Percentiles rank a stretch among this genome's conserved stretches.
phyloP scores from a whole-genome alignment of 2,329 filamentous ascomycete species.

The Pseudovirgaria hyperparasitica region DNA sequence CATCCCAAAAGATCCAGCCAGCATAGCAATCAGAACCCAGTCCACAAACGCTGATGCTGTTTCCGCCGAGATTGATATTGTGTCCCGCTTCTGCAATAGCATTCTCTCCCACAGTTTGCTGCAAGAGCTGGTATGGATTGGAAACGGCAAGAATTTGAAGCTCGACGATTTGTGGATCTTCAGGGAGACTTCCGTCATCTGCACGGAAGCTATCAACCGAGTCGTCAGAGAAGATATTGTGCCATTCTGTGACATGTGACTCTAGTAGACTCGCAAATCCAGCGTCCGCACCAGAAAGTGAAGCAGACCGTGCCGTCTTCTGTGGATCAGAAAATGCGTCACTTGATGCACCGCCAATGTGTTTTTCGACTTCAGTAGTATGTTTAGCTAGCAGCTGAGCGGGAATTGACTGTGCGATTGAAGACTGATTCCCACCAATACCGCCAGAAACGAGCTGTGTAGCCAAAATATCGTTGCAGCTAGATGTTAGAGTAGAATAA shows the following conservation, averaged over 20 bases:
- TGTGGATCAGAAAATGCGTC: slow-evolving; percentile 53
- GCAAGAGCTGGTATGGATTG: slow-evolving; percentile 44
- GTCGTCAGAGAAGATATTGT: slow-evolving; percentile 43
- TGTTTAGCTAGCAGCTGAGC: slow-evolving; percentile 41
- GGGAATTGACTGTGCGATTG: slow-evolving; percentile 48
- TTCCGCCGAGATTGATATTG: slow-evolving; percentile 40
- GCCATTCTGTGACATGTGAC: slow-evolving; percentile 51
- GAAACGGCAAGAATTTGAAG: slow-evolving; percentile 42
- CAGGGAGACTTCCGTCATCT: slow-evolving; percentile 43
- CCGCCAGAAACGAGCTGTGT: slow-evolving; percentile 35
- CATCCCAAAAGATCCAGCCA: slow-evolving; percentile 54
- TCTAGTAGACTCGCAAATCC: slow-evolving; percentile 44
- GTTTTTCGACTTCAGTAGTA: slow-evolving; percentile 49
- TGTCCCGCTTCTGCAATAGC: slow-evolving; percentile 37
- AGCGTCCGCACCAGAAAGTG: slow-evolving; percentile 32
- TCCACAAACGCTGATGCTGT: slow-evolving; percentile 57
- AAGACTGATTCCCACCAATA: slow-evolving; percentile 46
- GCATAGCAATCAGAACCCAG: slow-evolving; percentile 55
- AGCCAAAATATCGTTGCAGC: slow-evolving; percentile 28
- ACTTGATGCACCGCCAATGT: slow-evolving; percentile 53
- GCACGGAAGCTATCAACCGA: slow-evolving; percentile 52
- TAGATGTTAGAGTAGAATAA: slow-evolving; percentile 38
- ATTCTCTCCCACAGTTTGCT: slow-evolving; percentile 42
- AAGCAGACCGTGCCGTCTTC: slow-evolving; percentile 42
- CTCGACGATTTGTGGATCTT: slow-evolving; percentile 43